These are phyloP conservation scores for Glutinoglossum americanum DNA, from an alignment of 495 filamentous ascomycete species.

Conservation along the genomic window DNA sequence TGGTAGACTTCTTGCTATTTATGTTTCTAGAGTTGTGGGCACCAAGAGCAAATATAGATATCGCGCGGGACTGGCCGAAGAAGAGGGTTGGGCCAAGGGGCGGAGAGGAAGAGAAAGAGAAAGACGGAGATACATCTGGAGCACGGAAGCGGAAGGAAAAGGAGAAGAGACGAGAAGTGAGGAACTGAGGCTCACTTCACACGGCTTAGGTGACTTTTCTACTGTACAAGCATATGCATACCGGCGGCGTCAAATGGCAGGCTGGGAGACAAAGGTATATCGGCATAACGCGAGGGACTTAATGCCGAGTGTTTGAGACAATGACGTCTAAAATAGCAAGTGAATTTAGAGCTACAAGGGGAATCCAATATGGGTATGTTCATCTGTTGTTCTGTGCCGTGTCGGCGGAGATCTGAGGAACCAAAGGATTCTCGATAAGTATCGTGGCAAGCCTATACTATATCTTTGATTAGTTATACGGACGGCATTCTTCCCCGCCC, in stretches of 20 bases:
- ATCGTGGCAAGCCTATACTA: too few relatives aligned
- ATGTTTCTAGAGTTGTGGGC: conserved; percentile 71
- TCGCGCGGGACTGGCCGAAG: conserved; percentile 76
- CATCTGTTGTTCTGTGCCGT: too few relatives aligned
- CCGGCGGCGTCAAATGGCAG: not conserved
- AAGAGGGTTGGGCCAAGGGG: conserved; percentile 24
- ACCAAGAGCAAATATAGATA: conserved; percentile 66
- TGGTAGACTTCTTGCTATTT: conserved; percentile 82
- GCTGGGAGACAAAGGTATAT: not conserved
- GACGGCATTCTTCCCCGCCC: too few relatives aligned
- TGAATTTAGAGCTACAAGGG: too few relatives aligned
- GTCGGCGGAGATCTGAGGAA: too few relatives aligned
- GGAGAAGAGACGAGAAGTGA: not conserved
- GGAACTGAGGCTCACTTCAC: not conserved
- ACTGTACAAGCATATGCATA: not conserved
- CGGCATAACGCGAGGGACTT: not conserved
- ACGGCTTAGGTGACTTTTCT: not conserved
- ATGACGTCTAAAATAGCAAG: not conserved
- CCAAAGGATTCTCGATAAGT: too few relatives aligned
- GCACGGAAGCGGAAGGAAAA: not conserved
- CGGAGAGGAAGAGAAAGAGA: conserved; percentile 2
- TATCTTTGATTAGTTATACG: too few relatives aligned
- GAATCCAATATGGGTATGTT: too few relatives aligned
- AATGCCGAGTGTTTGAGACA: not conserved
- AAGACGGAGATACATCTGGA: not conserved